A percentile compares a stretch with the other conserved stretches of the same genome.
These are phyloP conservation scores for Colletotrichum agaves DNA, from an alignment of 2,329 filamentous ascomycete species.

Conservation along the genomic window DNA sequence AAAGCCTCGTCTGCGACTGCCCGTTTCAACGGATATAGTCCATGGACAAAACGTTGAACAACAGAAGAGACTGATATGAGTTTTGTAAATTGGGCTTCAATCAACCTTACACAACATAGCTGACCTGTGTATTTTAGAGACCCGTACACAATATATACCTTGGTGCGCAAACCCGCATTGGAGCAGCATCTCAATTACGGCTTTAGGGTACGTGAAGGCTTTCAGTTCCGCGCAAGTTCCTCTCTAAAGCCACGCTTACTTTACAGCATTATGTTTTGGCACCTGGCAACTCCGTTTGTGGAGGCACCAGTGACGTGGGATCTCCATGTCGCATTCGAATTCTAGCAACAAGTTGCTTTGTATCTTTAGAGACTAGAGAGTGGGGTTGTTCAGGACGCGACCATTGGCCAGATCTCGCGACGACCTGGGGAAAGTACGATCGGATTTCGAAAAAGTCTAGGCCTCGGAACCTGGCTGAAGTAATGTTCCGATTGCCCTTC, in stretches of 20 bases:
- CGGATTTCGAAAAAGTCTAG: slow-evolving; percentile 24
- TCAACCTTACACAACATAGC: slow-evolving; percentile 4
- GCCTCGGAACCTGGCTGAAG: slow-evolving; percentile 5
- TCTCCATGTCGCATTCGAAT: slow-evolving; percentile 7
- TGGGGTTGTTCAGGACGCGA: background rate
- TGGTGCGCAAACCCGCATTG: background rate
- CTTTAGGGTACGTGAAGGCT: too few relatives aligned
- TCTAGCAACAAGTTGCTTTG: background rate
- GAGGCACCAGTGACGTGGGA: slow-evolving; percentile 26
- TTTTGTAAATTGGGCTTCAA: background rate
- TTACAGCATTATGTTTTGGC: background rate
- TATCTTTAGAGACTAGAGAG: background rate
- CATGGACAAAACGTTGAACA: background rate
- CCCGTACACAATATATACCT: background rate
- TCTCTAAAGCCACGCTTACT: background rate
- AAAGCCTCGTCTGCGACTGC: too few relatives aligned
- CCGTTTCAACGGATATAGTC: too few relatives aligned
- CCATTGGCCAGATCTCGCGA: slow-evolving; percentile 34
- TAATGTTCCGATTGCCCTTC: slow-evolving; percentile 14
- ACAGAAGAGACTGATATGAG: background rate
- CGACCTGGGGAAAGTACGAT: slow-evolving; percentile 30
- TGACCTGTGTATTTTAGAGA: slow-evolving; percentile 2
- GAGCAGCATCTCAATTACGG: background rate
- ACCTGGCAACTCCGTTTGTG: background rate
- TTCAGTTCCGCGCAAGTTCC: background rate